Percentiles rank a stretch among this genome's conserved stretches.
Conservation (phyloP, 73 alveolate species). For the Tetrahymena borealis region DNA sequence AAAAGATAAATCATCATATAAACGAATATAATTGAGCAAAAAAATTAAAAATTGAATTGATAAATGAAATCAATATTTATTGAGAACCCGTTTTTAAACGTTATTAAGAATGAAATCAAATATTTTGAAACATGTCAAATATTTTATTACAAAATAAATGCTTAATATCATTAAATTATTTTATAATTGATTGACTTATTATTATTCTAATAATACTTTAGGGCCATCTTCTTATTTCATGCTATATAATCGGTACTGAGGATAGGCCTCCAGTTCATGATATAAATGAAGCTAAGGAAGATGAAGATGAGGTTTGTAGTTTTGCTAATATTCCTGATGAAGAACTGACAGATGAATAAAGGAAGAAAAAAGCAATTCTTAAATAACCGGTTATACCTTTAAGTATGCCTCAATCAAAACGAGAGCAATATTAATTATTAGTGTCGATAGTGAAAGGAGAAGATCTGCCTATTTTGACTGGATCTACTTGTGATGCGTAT, state of each 20-base stretch:
- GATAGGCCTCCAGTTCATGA: constrained; percentile 94
- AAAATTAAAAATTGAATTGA: too few species aligned
- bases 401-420: constrained; percentile 42
- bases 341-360: constrained; percentile 47
- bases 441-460: constrained; percentile 80
- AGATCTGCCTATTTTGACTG: constrained; percentile 56
- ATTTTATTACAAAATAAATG: too few species aligned
- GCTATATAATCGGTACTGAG: constrained; percentile 85
- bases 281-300: constrained; percentile 70
- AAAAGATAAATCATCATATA: too few species aligned
- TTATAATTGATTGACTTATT: too few species aligned
- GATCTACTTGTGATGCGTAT: constrained; percentile 17
- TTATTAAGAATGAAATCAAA: too few species aligned
- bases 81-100: not conserved
- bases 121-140: too few species aligned
- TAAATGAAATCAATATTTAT: too few species aligned
- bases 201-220: too few species aligned
- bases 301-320: constrained; percentile 68
- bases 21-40: too few species aligned
- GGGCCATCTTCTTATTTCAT: constrained; percentile 71
- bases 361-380: constrained; percentile 47
- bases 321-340: constrained; percentile 69
- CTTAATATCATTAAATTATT: too few species aligned
- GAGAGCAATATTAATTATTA: constrained; percentile 66
- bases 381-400: constrained; percentile 37